A percentile compares a stretch with the other conserved stretches of the same genome.
phyloP scores from a whole-genome alignment of 192 early-diverging fungal genomes.

The Glomus cerebriforme region DNA sequence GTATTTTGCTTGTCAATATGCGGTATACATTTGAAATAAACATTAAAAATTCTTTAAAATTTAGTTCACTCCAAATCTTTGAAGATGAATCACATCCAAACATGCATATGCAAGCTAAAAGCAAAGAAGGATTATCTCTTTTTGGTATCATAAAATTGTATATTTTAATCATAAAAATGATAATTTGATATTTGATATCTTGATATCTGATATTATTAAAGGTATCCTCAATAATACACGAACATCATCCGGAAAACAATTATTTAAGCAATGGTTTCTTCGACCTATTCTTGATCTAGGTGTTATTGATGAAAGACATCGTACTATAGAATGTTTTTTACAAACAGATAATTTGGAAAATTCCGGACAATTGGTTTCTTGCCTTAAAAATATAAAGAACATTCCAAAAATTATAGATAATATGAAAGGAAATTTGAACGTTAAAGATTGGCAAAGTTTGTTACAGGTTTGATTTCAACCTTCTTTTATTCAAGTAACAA shows the following conservation, averaged over 20 bases:
- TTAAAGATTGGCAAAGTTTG: constrained; percentile 63
- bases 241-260: constrained; percentile 55
- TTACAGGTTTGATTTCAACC: constrained; percentile 50
- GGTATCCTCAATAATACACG: constrained; percentile 66
- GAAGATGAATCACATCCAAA: constrained; percentile 78
- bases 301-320: constrained; percentile 55
- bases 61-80: constrained; percentile 81
- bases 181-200: no score
- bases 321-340: constrained; percentile 56
- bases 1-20: constrained; percentile 38
- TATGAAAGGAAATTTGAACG: constrained; percentile 49
- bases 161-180: no score
- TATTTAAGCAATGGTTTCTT: constrained; percentile 70
- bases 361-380: constrained; percentile 43
- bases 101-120: constrained; percentile 64
- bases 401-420: constrained; percentile 45
- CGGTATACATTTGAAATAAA: not conserved
- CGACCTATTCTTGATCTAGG: constrained; percentile 56
- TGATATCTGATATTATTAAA: constrained; percentile 25
- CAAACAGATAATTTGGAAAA: constrained; percentile 43
- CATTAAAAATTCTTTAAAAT: not conserved
- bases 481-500: not conserved
- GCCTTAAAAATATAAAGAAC: constrained; percentile 54
- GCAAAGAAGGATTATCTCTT: constrained; percentile 72
- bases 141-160: constrained; percentile 54